phyloP scores from a whole-genome alignment of 164 flowering plant genomes.

The Warburgia ugandensis region DNA sequence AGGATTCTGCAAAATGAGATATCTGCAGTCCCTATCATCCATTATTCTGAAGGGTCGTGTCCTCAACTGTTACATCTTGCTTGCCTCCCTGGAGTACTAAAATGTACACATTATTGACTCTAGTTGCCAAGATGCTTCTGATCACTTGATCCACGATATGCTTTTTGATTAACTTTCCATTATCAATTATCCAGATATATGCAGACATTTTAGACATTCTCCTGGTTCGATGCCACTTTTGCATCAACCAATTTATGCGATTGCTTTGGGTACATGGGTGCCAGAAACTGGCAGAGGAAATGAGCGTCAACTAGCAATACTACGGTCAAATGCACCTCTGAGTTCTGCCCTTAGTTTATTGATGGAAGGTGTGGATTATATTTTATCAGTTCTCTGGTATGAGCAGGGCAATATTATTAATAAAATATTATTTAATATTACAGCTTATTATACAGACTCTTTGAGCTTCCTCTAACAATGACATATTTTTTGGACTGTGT shows the following conservation, averaged over 20 bases:
- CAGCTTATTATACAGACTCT: too few relatives aligned
- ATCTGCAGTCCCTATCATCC: constrained; percentile 65
- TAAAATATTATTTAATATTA: too few relatives aligned
- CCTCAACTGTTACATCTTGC: constrained; percentile 83
- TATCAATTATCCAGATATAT: constrained; percentile 23
- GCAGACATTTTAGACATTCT: constrained; percentile 27
- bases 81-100: constrained; percentile 75
- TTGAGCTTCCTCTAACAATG: too few relatives aligned
- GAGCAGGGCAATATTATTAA: background rate
- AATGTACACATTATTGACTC: constrained; percentile 22
- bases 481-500: too few relatives aligned
- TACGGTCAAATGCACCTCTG: constrained; percentile 21
- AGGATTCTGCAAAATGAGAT: constrained; percentile 64
- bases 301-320: constrained; percentile 13
- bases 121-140: too few relatives aligned
- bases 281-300: constrained; percentile 12
- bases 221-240: constrained; percentile 24
- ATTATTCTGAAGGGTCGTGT: constrained; percentile 44
- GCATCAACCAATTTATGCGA: constrained; percentile 28
- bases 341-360: constrained; percentile 24
- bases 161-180: background rate
- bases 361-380: constrained; percentile 18
- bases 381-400: background rate
- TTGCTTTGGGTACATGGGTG: constrained; percentile 32
- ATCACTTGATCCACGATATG: background rate